Evolutionary conservation across 2,329 filamentous ascomycete genomes (phyloP).

Genomic region (Aspergillus aculeatinus): DNA sequence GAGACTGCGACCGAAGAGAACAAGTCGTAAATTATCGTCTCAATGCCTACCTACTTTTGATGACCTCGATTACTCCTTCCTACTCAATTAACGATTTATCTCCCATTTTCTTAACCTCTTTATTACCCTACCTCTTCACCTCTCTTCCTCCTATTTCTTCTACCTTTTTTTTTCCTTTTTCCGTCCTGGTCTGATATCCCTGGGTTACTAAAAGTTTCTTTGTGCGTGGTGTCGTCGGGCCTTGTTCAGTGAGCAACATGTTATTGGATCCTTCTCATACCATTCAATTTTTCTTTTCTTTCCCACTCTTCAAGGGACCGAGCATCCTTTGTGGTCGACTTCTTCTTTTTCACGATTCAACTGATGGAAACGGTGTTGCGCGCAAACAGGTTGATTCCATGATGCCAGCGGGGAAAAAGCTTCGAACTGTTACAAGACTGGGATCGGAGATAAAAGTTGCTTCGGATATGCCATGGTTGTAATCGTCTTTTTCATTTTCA

Average conservation of each 20-base stretch:
- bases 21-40: constrained; percentile 38
- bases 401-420: neutral
- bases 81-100: constrained; percentile 27
- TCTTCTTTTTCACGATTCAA: neutral
- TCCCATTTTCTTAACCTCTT: constrained; percentile 18
- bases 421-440: constrained; percentile 5
- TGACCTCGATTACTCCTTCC: constrained; percentile 29
- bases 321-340: neutral
- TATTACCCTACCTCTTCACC: constrained; percentile 14
- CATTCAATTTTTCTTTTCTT: constrained; percentile 4
- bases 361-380: neutral
- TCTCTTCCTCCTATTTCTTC: constrained; percentile 22
- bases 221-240: constrained; percentile 35
- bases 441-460: constrained; percentile 26
- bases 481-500: constrained; percentile 12
- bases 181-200: constrained; percentile 43
- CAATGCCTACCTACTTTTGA: constrained; percentile 33
- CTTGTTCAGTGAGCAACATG: constrained; percentile 36
- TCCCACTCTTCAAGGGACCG: neutral
- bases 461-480: constrained; percentile 23
- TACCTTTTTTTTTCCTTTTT: constrained; percentile 22
- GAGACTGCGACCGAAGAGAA: constrained; percentile 44
- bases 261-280: constrained; percentile 15
- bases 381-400: neutral
- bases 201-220: constrained; percentile 43